phyloP scores from a whole-genome alignment of 2,329 filamentous ascomycete species.

The Fusarium nelsonii region DNA sequence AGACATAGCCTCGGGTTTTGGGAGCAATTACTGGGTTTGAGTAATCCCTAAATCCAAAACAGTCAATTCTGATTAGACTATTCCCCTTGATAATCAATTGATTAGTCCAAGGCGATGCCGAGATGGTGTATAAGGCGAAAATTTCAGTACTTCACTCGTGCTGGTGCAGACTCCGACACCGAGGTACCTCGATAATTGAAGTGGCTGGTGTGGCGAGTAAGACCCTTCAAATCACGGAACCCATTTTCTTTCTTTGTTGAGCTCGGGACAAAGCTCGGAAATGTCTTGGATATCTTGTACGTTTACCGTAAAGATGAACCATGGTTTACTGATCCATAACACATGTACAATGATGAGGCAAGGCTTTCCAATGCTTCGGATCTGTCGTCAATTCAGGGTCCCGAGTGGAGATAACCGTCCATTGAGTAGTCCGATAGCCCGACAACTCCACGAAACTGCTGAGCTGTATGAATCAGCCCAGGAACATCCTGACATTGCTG shows the following conservation, averaged over 20 bases:
- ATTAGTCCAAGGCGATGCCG: conserved; percentile 34
- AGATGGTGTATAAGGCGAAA: conserved; percentile 24
- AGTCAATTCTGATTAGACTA: background rate
- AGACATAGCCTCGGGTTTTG: conserved; percentile 23
- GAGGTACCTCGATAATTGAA: conserved; percentile 32
- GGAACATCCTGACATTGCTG: conserved; percentile 28
- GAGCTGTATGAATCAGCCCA: conserved; percentile 31
- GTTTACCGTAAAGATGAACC: conserved; percentile 20
- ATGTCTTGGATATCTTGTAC: conserved; percentile 11
- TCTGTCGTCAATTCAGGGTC: conserved; percentile 35
- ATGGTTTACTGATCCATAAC: background rate
- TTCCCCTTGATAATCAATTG: conserved; percentile 11
- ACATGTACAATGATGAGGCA: conserved; percentile 24
- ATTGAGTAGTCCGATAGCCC: conserved; percentile 12
- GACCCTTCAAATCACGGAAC: conserved; percentile 26
- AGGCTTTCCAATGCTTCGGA: conserved; percentile 22
- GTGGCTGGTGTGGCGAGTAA: conserved; percentile 48
- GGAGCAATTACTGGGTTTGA: conserved; percentile 14
- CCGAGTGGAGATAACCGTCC: conserved; percentile 20
- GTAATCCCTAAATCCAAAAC: conserved; percentile 17
- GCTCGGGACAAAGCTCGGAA: conserved; percentile 31
- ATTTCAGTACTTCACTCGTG: conserved; percentile 19
- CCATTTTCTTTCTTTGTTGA: conserved; percentile 6
- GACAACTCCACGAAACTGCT: conserved; percentile 10
- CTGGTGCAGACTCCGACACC: background rate